phyloP scores from a whole-genome alignment of 805 yeast species.

The Saccharomycopsis javanensis region DNA sequence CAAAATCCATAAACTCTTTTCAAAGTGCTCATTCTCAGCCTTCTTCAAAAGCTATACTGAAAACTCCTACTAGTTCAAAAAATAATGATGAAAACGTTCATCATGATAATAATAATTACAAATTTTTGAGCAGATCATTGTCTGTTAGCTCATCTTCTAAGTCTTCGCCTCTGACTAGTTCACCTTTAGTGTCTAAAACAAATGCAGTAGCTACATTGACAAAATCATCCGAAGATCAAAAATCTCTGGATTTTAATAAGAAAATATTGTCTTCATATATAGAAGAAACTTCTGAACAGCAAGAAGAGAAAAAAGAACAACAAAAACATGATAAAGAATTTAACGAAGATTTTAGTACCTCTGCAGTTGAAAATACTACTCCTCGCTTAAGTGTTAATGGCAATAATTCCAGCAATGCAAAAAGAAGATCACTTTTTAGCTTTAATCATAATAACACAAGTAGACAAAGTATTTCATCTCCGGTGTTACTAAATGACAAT shows the following conservation, averaged over 20 bases:
- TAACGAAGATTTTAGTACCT: conserved; percentile 8
- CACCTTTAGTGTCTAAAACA: neutral
- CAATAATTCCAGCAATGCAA: neutral
- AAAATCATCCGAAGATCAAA: neutral
- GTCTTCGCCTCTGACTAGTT: neutral
- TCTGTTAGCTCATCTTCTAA: neutral
- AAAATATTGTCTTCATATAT: neutral
- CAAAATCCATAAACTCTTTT: neutral
- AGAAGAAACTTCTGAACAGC: neutral
- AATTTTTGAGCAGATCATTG: neutral
- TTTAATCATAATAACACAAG: conserved; percentile 5
- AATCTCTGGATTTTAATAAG: neutral
- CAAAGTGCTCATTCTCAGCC: neutral
- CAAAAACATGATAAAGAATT: conserved; percentile 2
- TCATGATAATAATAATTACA: neutral
- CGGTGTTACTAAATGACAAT: neutral
- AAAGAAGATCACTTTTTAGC: conserved; percentile 13
- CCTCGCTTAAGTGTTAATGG: neutral
- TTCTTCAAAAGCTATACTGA: neutral
- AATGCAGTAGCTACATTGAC: neutral
- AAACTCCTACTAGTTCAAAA: neutral
- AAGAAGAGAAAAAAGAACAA: neutral
- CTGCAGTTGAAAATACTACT: neutral
- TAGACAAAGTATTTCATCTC: conserved; percentile 9
- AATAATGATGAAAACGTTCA: neutral